Conservation (phyloP, 495 filamentous ascomycete species). For the Podospora pseudoanserina region DNA sequence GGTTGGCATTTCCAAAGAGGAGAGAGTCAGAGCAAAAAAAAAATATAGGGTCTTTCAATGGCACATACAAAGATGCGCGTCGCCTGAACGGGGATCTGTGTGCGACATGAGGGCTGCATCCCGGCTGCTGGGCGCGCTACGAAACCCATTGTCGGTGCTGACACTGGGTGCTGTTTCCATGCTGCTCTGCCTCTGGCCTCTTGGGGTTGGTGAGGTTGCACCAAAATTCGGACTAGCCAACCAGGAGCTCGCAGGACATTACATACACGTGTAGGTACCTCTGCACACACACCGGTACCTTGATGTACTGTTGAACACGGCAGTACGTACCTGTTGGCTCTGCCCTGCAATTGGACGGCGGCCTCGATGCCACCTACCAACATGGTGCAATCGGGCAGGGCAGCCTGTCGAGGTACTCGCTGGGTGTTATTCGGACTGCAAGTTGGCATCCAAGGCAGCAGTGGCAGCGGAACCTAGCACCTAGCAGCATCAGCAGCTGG, state of each 20-base stretch:
- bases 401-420: constrained; percentile 15
- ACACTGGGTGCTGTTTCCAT: constrained; percentile 5
- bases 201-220: constrained; percentile 16
- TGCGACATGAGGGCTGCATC: constrained; percentile 16
- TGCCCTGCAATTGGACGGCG: not conserved
- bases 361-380: constrained; percentile 13
- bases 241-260: not conserved
- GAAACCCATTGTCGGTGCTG: constrained; percentile 17
- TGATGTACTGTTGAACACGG: constrained; percentile 26
- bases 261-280: constrained; percentile 25
- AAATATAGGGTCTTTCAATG: not conserved
- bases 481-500: not conserved
- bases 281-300: constrained; percentile 29
- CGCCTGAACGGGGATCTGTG: constrained; percentile 10
- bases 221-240: constrained; percentile 1
- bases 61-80: constrained; percentile 4
- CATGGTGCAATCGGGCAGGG: not conserved
- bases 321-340: constrained; percentile 1
- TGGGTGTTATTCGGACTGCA: not conserved
- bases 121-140: constrained; percentile 21
- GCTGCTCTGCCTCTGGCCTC: constrained; percentile 1
- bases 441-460: not conserved
- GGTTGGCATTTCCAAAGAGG: not conserved
- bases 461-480: not conserved
- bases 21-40: not conserved